A percentile compares a stretch with the other conserved stretches of the same genome.
These are phyloP conservation scores for Piromyces finnis DNA, from an alignment of 192 early-diverging fungal species.

Conservation along the genomic window DNA sequence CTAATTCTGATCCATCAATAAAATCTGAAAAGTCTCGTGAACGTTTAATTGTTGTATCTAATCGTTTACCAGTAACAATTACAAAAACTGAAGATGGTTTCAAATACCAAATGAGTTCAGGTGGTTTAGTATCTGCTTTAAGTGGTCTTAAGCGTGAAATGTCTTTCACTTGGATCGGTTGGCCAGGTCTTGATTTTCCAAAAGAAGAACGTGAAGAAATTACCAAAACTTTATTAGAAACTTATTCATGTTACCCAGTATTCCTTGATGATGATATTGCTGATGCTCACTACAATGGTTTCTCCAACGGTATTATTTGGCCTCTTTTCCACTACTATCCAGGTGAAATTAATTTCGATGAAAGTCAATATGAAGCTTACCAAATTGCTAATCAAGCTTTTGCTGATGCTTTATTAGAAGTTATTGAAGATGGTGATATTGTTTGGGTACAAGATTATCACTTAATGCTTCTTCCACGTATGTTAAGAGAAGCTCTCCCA, in stretches of 20 bases:
- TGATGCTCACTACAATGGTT: constrained; percentile 94
- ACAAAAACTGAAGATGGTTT: constrained; percentile 22
- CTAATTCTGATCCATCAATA: not conserved
- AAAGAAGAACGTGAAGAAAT: constrained; percentile 53
- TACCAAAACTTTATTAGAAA: constrained; percentile 45
- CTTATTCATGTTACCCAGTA: constrained; percentile 80
- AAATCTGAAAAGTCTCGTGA: not conserved
- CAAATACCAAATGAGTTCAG: constrained; percentile 72
- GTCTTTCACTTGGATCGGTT: constrained; percentile 97
- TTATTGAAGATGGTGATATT: constrained; percentile 72
- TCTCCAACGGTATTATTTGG: constrained; percentile 58
- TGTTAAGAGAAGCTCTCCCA: constrained; percentile 46
- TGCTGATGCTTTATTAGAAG: constrained; percentile 73
- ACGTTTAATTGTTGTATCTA: constrained; percentile 81
- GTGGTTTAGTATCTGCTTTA: constrained; percentile 88
- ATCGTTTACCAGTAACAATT: constrained; percentile 87
- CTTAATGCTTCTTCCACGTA: constrained; percentile 81
- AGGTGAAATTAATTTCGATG: constrained; percentile 92
- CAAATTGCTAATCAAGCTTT: constrained; percentile 80
- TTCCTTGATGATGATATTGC: constrained; percentile 87
- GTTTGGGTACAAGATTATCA: constrained; percentile 96
- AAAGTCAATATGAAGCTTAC: constrained; percentile 89
- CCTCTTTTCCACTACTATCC: constrained; percentile 99
- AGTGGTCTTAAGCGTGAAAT: constrained; percentile 86
- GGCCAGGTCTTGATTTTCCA: constrained; percentile 83